Percentiles rank a stretch among this genome's conserved stretches.
Conservation (phyloP, 2,329 filamentous ascomycete species). For the Arthrobotrys sinensis region DNA sequence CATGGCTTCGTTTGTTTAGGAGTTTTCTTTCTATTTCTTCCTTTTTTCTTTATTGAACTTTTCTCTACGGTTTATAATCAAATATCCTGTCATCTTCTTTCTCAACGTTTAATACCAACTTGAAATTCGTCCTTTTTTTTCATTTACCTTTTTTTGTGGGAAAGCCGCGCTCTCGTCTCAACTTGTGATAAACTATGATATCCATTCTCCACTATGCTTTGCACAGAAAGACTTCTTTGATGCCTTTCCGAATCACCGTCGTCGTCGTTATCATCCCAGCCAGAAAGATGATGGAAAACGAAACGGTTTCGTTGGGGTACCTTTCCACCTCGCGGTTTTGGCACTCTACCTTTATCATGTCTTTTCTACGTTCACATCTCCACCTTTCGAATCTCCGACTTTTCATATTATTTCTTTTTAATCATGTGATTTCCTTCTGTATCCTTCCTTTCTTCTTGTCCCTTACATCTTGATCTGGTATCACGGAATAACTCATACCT, state of each 20-base stretch:
- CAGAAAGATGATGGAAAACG: neutral
- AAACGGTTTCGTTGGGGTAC: neutral
- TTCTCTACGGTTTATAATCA: conserved; percentile 27
- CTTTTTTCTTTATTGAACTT: neutral
- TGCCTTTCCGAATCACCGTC: neutral
- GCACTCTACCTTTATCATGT: conserved; percentile 28
- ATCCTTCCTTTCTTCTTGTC: too few species aligned
- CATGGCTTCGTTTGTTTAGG: conserved; percentile 17
- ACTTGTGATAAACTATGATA: conserved; percentile 37
- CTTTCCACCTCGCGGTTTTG: conserved; percentile 39
- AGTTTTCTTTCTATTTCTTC: conserved; percentile 27
- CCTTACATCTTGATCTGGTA: neutral
- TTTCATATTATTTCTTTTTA: neutral
- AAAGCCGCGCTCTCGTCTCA: conserved; percentile 23
- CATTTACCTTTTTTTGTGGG: neutral
- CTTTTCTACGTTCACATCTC: conserved; percentile 14
- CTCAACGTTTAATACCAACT: conserved; percentile 34
- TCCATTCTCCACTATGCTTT: conserved; percentile 36
- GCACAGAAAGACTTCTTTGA: conserved; percentile 43
- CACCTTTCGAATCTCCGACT: conserved; percentile 13
- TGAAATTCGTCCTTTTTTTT: conserved; percentile 6
- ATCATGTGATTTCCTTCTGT: neutral
- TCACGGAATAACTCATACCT: neutral
- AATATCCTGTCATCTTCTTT: conserved; percentile 29
- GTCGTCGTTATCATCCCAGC: neutral